phyloP scores from a whole-genome alignment of 257 asterid species.

The Nicotiana obtusifolia region DNA sequence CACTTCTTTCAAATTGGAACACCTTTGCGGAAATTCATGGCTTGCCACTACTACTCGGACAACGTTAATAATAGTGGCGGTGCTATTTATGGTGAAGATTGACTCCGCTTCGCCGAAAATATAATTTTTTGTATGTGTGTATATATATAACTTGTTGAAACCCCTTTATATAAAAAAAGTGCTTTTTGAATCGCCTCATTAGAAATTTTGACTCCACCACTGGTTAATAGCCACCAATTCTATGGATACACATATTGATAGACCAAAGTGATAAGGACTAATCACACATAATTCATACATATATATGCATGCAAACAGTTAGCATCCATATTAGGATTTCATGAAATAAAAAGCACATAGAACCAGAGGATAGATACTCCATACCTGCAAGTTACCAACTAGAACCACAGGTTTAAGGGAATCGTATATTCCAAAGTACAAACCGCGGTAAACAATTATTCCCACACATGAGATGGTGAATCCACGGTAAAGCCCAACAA shows the following conservation, averaged over 20 bases:
- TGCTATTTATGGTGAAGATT: too few relatives aligned
- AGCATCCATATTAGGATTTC: not conserved
- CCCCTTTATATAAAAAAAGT: too few relatives aligned
- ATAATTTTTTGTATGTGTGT: too few relatives aligned
- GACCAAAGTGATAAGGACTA: not conserved
- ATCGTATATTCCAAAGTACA: slow-evolving; percentile 27
- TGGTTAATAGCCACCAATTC: not conserved
- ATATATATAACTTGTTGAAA: too few relatives aligned
- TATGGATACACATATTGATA: not conserved
- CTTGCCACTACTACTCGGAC: too few relatives aligned
- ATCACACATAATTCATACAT: not conserved
- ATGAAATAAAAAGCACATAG: not conserved
- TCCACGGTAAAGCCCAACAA: slow-evolving; percentile 24
- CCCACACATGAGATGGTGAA: slow-evolving; percentile 22
- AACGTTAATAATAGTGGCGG: too few relatives aligned
- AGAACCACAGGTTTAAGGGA: slow-evolving; percentile 29
- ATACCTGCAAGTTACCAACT: slow-evolving; percentile 23
- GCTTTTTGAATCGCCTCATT: too few relatives aligned
- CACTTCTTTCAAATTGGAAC: too few relatives aligned
- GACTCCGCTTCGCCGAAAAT: too few relatives aligned
- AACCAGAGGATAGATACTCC: not conserved
- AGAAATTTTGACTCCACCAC: too few relatives aligned
- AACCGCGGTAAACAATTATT: slow-evolving; percentile 22
- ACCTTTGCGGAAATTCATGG: too few relatives aligned
- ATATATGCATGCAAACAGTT: not conserved